These are phyloP conservation scores for Phoma sp. DNA, from an alignment of 2,329 filamentous ascomycete genomes.

Conservation along the genomic window DNA sequence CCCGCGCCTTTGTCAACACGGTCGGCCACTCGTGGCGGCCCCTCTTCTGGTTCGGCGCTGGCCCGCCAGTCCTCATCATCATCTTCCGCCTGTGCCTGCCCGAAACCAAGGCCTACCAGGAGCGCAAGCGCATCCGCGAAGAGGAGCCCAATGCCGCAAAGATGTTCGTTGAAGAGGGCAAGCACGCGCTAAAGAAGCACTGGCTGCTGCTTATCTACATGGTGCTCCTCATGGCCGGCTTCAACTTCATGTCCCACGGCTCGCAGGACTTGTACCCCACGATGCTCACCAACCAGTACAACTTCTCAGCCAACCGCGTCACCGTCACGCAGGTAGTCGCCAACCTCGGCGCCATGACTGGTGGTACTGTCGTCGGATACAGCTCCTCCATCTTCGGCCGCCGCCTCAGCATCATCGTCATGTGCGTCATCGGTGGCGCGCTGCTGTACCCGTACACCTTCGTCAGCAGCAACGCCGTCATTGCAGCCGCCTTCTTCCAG, in stretches of 20 bases:
- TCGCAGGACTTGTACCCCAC: constrained; percentile 71
- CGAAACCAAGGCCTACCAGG: constrained; percentile 77
- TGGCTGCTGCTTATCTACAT: constrained; percentile 84
- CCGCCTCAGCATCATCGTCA: constrained; percentile 57
- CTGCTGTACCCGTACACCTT: constrained; percentile 87
- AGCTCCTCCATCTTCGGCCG: constrained; percentile 56
- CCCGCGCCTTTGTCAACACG: constrained; percentile 72
- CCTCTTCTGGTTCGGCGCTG: constrained; percentile 87
- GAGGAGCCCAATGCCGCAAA: constrained; percentile 65
- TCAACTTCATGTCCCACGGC: constrained; percentile 90
- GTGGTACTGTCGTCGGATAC: constrained; percentile 57
- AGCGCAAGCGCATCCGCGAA: constrained; percentile 70
- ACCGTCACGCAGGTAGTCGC: constrained; percentile 60
- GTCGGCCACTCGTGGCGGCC: constrained; percentile 83
- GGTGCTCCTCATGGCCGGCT: constrained; percentile 86
- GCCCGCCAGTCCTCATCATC: constrained; percentile 82
- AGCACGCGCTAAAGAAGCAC: constrained; percentile 78
- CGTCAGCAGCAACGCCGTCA: constrained; percentile 66
- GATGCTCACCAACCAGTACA: constrained; percentile 65
- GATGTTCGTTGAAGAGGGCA: constrained; percentile 78
- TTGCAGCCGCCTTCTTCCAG: constrained; percentile 84
- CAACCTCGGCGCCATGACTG: constrained; percentile 58
- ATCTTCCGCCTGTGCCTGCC: constrained; percentile 77
- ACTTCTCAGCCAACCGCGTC: constrained; percentile 58
- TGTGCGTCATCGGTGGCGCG: constrained; percentile 71